A percentile compares a stretch with the other conserved stretches of the same genome.
Conservation (phyloP, 2,329 filamentous ascomycete genomes). For the Diaporthe longicolla region DNA sequence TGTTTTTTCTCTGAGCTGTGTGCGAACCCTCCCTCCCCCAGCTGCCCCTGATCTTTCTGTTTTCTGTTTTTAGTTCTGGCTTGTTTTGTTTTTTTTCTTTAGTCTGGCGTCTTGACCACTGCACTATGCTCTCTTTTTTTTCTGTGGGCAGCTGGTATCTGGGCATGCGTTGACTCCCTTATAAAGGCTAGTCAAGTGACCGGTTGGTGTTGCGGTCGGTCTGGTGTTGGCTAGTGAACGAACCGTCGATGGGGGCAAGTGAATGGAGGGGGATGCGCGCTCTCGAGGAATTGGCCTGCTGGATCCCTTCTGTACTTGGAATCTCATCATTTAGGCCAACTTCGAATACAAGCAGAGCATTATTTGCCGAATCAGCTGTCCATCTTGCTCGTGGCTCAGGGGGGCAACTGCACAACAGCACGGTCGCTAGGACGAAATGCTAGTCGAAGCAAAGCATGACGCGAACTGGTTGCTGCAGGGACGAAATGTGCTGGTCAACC, state of each 20-base stretch:
- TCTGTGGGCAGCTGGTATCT: constrained; percentile 10
- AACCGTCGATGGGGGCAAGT: background rate
- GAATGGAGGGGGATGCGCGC: too few relatives aligned
- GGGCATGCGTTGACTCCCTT: background rate
- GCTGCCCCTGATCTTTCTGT: constrained; percentile 17
- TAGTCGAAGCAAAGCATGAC: background rate
- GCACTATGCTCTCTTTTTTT: constrained; percentile 4
- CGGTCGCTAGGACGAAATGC: background rate
- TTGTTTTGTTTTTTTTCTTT: background rate
- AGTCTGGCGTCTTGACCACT: constrained; percentile 19
- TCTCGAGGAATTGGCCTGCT: too few relatives aligned
- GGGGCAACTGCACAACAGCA: background rate
- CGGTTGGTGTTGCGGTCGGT: background rate
- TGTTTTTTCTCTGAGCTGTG: constrained; percentile 14
- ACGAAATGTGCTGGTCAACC: too few relatives aligned
- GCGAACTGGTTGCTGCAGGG: background rate
- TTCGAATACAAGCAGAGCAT: background rate
- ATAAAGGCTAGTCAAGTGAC: background rate
- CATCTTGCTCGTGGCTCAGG: background rate
- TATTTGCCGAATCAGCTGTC: background rate
- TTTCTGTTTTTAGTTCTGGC: background rate
- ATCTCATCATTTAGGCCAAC: background rate
- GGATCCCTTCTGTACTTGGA: background rate
- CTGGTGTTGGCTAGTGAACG: background rate
- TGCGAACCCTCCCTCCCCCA: constrained; percentile 1